These are phyloP conservation scores for Dittrichia graveolens DNA, from an alignment of 129 eudicot species.

Conservation along the genomic window DNA sequence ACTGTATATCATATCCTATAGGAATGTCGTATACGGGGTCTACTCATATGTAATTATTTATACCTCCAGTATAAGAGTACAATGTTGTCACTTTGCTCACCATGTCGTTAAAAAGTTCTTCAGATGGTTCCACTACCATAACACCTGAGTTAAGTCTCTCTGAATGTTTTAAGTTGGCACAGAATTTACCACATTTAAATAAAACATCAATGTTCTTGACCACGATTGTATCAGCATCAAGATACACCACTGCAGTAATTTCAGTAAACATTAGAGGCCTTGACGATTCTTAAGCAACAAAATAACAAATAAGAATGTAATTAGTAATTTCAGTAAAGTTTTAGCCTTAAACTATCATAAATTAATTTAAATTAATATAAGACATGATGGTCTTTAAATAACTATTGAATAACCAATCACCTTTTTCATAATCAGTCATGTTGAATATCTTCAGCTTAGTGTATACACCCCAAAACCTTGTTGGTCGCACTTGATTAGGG, in stretches of 20 bases:
- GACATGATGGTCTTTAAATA: too few relatives aligned
- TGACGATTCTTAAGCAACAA: neutral
- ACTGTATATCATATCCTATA: neutral
- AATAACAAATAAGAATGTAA: neutral
- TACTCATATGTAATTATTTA: neutral
- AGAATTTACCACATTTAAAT: conserved; percentile 83
- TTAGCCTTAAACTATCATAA: too few relatives aligned
- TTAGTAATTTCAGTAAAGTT: too few relatives aligned
- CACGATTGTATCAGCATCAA: conserved; percentile 95
- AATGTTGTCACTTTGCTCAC: conserved; percentile 70
- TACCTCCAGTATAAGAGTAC: conserved; percentile 96
- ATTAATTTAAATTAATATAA: too few relatives aligned
- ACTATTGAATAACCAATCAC: conserved; percentile 32
- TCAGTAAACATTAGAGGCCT: neutral
- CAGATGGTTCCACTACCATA: conserved; percentile 96
- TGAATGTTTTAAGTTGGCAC: conserved; percentile 96
- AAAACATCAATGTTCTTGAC: conserved; percentile 84
- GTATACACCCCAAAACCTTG: conserved; percentile 99
- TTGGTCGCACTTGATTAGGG: conserved; percentile 91
- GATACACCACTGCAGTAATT: conserved; percentile 75
- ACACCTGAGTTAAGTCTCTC: conserved; percentile 97
- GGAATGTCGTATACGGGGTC: neutral
- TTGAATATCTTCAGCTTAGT: conserved; percentile 93
- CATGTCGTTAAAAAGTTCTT: conserved; percentile 79
- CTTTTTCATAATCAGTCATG: conserved; percentile 86